These are phyloP conservation scores for Vinca major DNA, from an alignment of 305 asterid species.

Conservation along the genomic window DNA sequence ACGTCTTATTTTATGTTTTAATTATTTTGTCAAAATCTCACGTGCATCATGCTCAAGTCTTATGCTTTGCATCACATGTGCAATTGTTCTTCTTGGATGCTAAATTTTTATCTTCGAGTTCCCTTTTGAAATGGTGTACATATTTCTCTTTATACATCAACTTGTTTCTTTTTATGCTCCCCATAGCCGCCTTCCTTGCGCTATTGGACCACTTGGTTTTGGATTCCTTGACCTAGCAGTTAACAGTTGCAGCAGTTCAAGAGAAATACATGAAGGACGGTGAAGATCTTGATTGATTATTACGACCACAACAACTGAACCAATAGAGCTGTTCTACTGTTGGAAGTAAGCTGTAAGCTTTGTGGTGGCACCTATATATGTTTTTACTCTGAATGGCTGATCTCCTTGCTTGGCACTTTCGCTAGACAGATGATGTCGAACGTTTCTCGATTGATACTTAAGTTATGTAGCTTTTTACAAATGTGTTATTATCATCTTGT, in stretches of 20 bases:
- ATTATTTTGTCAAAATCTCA: not conserved
- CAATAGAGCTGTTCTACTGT: not conserved
- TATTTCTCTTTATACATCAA: not conserved
- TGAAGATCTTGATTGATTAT: slow-evolving; percentile 25
- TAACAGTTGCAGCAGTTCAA: slow-evolving; percentile 95
- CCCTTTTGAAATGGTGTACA: not conserved
- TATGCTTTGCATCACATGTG: not conserved
- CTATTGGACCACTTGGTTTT: slow-evolving; percentile 1
- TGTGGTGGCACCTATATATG: not conserved
- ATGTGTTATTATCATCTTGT: not conserved
- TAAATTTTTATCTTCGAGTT: not conserved
- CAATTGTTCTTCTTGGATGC: not conserved
- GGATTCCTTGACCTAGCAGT: slow-evolving; percentile 44
- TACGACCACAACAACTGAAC: slow-evolving; percentile 11
- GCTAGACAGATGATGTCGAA: not conserved
- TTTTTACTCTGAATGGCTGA: not conserved
- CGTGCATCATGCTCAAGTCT: not conserved
- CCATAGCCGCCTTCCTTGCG: not conserved
- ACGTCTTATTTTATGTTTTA: not conserved
- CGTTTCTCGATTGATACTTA: not conserved
- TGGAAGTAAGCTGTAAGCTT: not conserved
- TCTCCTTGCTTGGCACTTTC: not conserved
- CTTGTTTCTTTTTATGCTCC: too few relatives aligned
- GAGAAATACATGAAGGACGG: slow-evolving; percentile 94
- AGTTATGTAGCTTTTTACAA: not conserved